Base-by-base conservation (phyloP, 148 eudicot species). In the Nyssa sinensis region DNA sequence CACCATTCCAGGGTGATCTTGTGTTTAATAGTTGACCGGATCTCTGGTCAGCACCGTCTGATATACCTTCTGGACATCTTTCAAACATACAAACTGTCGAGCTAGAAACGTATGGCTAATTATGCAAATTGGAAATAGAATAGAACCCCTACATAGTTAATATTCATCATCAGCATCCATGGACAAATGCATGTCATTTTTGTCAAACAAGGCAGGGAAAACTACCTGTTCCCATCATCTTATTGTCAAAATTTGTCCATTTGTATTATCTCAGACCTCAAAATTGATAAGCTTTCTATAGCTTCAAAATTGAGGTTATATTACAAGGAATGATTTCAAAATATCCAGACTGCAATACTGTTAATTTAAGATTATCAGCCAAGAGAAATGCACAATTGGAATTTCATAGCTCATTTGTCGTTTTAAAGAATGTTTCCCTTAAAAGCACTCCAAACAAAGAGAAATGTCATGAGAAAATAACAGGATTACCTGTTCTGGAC, bases 401-500 rank as follows among this genome's bases (percentile, higher is more conserved):
- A 34, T 33, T 34, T 9, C 16, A 66, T 8, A 7, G 64, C 32
- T 60, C 37, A 44, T 28, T 62, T 34, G 29, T 41, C 34, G 37
- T 28, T 32, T 57, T 35, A 17, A 35, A 61, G 35, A 31, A 60
- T 61, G 35, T 27, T 33, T 17, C 31, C 39, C 25, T 35, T n/a
- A 28, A 23, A 16, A 61, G 10, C 2, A 28, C 55, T 61, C 39
- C 21, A 57, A 69, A 70, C 73, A 8, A 11, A 53, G 31, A 34
- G 37, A 34, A 27, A 64, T 4, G 12, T 44, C 55, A n/a, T 44
- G 41, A 14, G 28, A 32, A 69, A 74, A 70, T 10, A 70, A 79
- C 37, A 37, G 60, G 25, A 72, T 76, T 77, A 86, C 98, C 83
- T 81, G 88, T 73, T 70, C 66, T 72, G 86, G 83, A 73, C 88